These are phyloP conservation scores for Coriolopsis trogii DNA, from an alignment of 1,284 basidiomycete species.

Conservation along the genomic window DNA sequence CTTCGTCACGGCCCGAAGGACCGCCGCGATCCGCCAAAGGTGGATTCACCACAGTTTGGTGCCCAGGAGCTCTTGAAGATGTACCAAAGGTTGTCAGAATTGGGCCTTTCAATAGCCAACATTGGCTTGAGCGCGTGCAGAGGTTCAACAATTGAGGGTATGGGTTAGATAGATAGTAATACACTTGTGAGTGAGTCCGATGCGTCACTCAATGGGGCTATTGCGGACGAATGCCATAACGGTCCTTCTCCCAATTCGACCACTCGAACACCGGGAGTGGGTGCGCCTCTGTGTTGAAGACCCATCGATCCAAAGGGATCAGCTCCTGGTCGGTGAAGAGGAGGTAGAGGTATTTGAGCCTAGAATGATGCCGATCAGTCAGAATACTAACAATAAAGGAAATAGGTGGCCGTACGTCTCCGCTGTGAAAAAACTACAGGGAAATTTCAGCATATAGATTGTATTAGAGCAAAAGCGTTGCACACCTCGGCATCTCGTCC, in stretches of 20 bases:
- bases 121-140: too few species aligned
- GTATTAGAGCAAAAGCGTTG: background rate
- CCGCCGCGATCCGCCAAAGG: too few species aligned
- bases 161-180: too few species aligned
- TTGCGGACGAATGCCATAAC: background rate
- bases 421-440: conserved; percentile 66
- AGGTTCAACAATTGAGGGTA: too few species aligned
- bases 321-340: conserved; percentile 60
- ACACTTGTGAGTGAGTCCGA: too few species aligned
- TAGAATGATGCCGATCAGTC: conserved; percentile 25
- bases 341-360: conserved; percentile 70
- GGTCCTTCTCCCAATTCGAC: conserved; percentile 42
- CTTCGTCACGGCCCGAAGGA: too few species aligned
- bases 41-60: too few species aligned
- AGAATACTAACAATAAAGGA: background rate
- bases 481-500: conserved; percentile 73
- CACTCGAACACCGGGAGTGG: conserved; percentile 76
- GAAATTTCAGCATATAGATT: background rate
- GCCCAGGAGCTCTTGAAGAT: too few species aligned
- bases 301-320: conserved; percentile 72
- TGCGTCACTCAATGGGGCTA: too few species aligned
- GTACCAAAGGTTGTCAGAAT: too few species aligned
- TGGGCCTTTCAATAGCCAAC: too few species aligned
- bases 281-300: conserved; percentile 89
- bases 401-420: conserved; percentile 54